phyloP scores from a whole-genome alignment of 2,329 filamentous ascomycete species.

The Magnaporthales sp. region DNA sequence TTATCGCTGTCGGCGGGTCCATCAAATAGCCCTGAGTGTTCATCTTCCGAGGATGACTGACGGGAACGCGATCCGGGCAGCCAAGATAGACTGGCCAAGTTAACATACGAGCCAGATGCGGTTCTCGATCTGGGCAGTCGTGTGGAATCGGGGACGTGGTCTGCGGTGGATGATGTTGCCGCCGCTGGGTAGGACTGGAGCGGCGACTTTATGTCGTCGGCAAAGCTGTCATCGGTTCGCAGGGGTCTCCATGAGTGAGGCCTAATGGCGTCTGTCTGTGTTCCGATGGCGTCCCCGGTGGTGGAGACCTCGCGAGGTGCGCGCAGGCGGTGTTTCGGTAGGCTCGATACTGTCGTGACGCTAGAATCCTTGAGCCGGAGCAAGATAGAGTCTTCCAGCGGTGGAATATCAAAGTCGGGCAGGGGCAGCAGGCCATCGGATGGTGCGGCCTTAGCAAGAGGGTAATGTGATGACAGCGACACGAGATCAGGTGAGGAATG shows the following conservation, averaged over 20 bases:
- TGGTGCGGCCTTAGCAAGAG: not conserved
- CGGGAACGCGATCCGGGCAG: slow-evolving; percentile 35
- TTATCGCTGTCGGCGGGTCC: not conserved
- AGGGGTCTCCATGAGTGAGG: slow-evolving; percentile 45
- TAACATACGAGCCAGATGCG: slow-evolving; percentile 30
- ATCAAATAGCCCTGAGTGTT: not conserved
- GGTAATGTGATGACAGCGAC: slow-evolving; percentile 4
- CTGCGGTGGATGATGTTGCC: not conserved
- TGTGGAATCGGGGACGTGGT: not conserved
- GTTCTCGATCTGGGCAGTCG: not conserved
- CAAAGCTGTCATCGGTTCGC: slow-evolving; percentile 29
- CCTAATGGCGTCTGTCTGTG: slow-evolving; percentile 32
- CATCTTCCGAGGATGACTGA: not conserved
- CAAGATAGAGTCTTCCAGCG: slow-evolving; percentile 41
- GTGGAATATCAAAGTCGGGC: slow-evolving; percentile 41
- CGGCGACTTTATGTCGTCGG: slow-evolving; percentile 15
- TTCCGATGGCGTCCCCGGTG: slow-evolving; percentile 25
- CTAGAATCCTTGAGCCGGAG: slow-evolving; percentile 20
- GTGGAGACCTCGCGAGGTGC: not conserved
- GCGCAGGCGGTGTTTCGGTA: not conserved
- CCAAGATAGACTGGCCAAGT: slow-evolving; percentile 44
- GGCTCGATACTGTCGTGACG: slow-evolving; percentile 9
- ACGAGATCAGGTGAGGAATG: slow-evolving; percentile 24
- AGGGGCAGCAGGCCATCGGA: slow-evolving; percentile 26
- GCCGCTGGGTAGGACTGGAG: not conserved